A percentile compares a stretch with the other conserved stretches of the same genome.
Evolutionary conservation across 164 flowering plant species (phyloP).

Genomic region (Macadamia integrifolia): DNA sequence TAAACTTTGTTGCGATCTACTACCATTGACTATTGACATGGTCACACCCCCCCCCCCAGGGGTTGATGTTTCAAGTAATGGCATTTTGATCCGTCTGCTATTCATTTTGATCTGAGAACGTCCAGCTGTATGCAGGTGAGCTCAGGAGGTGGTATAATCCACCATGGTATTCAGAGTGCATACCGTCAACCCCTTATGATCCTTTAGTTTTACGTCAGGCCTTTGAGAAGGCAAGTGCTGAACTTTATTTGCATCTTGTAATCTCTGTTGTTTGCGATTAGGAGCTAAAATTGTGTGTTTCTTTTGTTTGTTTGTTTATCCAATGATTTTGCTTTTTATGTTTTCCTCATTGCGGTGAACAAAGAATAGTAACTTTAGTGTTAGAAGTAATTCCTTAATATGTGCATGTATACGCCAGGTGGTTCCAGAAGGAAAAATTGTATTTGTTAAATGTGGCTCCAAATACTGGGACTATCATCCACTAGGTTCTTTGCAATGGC

Average conservation of each 20-base stretch:
- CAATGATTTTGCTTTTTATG: background rate
- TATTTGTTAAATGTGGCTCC: too few relatives aligned
- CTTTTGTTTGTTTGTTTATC: background rate
- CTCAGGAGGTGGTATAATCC: constrained; percentile 95
- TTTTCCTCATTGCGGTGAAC: too few relatives aligned
- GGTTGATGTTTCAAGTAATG: background rate
- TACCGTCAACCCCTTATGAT: constrained; percentile 79
- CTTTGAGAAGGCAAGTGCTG: constrained; percentile 72
- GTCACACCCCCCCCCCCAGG: too few relatives aligned
- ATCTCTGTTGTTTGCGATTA: background rate
- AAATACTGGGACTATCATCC: too few relatives aligned
- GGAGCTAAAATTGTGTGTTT: too few relatives aligned
- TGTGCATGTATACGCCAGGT: too few relatives aligned
- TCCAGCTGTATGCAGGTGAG: constrained; percentile 42
- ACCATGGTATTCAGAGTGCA: constrained; percentile 63
- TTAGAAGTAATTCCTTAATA: too few relatives aligned
- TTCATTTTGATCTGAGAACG: background rate
- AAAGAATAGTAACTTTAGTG: too few relatives aligned
- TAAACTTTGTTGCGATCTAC: too few relatives aligned
- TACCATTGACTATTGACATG: too few relatives aligned
- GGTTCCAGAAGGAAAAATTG: too few relatives aligned
- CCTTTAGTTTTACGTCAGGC: constrained; percentile 59
- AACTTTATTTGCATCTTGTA: constrained; percentile 9
- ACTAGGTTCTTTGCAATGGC: too few relatives aligned
- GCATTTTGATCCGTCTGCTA: background rate